These are phyloP conservation scores for Hymenochaete sp. DNA, from an alignment of 1,284 basidiomycete species.

Conservation along the genomic window DNA sequence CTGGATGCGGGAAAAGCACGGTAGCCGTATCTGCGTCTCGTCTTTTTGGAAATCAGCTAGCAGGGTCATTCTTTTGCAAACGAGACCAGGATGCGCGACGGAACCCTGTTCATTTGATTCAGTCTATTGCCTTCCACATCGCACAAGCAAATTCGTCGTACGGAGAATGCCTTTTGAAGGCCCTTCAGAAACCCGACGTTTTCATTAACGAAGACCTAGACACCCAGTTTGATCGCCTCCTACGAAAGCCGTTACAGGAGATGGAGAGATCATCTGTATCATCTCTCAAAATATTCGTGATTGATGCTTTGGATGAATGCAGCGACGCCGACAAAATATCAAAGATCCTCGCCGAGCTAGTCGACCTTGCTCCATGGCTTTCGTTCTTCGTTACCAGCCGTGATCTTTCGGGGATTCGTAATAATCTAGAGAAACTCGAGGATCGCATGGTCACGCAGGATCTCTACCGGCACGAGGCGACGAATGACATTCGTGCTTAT, in stretches of 20 bases:
- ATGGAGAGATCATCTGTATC: too few species aligned
- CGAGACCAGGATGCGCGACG: too few species aligned
- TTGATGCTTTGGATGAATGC: conserved; percentile 2
- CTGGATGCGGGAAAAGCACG: conserved; percentile 23
- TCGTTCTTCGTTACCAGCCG: conserved; percentile 8
- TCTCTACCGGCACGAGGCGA: too few species aligned
- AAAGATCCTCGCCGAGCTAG: conserved; percentile 5
- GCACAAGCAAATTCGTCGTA: conserved; percentile 1
- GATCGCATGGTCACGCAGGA: not conserved
- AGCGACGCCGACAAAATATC: not conserved
- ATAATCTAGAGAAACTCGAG: not conserved
- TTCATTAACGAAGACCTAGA: not conserved
- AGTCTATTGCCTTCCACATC: not conserved
- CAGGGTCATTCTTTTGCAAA: not conserved
- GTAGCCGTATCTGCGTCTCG: conserved; percentile 18
- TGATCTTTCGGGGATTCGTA: not conserved
- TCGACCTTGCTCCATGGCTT: conserved; percentile 7
- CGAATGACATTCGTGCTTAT: not conserved
- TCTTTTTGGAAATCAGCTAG: conserved; percentile 17
- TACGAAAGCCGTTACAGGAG: not conserved
- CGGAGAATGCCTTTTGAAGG: not conserved
- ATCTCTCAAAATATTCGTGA: not conserved
- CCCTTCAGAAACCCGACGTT: not conserved
- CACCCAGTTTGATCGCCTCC: conserved; percentile 1
- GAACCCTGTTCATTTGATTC: not conserved